These are phyloP conservation scores for Mucor piriformis DNA, from an alignment of 371 early-diverging fungal genomes.

Conservation along the genomic window DNA sequence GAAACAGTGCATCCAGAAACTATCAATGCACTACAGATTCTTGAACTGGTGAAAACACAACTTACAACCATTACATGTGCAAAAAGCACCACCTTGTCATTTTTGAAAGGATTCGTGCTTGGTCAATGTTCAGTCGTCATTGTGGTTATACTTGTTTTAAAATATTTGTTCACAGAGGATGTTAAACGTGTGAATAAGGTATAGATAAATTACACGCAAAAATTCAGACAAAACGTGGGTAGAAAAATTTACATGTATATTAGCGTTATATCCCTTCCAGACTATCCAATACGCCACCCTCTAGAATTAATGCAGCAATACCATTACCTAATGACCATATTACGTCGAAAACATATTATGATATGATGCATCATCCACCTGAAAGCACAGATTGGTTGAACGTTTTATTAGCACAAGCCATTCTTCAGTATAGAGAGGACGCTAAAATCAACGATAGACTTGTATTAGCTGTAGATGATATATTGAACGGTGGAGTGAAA, in stretches of 20 bases:
- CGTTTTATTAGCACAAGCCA: constrained; percentile 84
- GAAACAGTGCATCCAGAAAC: too few relatives aligned
- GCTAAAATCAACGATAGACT: constrained; percentile 76
- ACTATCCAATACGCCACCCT: constrained; percentile 43
- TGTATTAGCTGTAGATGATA: constrained; percentile 73
- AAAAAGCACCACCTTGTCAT: constrained; percentile 39
- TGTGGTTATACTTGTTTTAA: constrained; percentile 57
- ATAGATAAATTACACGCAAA: constrained; percentile 1
- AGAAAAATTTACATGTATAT: neutral
- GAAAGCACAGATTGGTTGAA: constrained; percentile 95
- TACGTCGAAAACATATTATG: constrained; percentile 65
- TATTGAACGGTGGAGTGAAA: constrained; percentile 77
- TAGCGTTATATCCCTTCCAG: constrained; percentile 50
- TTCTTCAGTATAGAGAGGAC: constrained; percentile 83
- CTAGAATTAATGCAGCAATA: constrained; percentile 31
- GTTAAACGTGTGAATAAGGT: constrained; percentile 54
- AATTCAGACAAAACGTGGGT: neutral
- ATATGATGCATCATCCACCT: constrained; percentile 62
- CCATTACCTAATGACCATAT: constrained; percentile 50
- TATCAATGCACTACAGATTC: neutral
- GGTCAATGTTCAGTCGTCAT: constrained; percentile 64
- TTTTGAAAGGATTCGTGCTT: constrained; percentile 61
- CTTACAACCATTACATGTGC: constrained; percentile 22
- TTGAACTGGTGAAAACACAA: constrained; percentile 4
- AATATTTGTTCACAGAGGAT: constrained; percentile 67